These are phyloP conservation scores for Chlorella sp. DNA, from an alignment of 139 green algal species.

Conservation along the genomic window DNA sequence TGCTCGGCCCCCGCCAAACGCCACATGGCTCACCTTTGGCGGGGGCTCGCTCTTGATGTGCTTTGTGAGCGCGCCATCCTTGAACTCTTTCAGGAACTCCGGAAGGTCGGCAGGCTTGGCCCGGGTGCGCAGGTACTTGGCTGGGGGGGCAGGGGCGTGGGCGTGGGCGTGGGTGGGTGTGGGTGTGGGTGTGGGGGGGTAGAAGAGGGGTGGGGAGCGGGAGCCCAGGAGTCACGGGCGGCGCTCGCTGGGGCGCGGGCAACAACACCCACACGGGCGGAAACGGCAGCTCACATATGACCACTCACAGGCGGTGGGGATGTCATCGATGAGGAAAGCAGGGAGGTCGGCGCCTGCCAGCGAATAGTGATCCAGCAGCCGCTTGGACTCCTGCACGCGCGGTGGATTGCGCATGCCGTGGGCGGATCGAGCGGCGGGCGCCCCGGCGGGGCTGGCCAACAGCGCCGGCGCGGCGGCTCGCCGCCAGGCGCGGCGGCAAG, in stretches of 20 bases:
- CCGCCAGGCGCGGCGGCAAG: no score
- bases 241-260: no score
- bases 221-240: no score
- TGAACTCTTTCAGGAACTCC: slow-evolving; percentile 48
- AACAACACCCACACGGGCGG: no score
- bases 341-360: slow-evolving; percentile 32
- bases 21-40: slow-evolving; percentile 12
- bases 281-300: background rate
- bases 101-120: slow-evolving; percentile 24
- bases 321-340: slow-evolving; percentile 36
- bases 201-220: no score
- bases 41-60: slow-evolving; percentile 50
- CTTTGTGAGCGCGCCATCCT: slow-evolving; percentile 41
- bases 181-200: no score
- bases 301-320: slow-evolving; percentile 4
- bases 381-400: slow-evolving; percentile 7
- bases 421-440: no score
- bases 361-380: slow-evolving; percentile 39
- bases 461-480: no score
- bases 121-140: slow-evolving; percentile 41
- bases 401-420: no score
- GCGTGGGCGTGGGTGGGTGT: no score
- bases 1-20: background rate
- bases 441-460: no score
- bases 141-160: background rate